Base-by-base conservation (phyloP, 306 rosid species). In the Delonix regia region DNA sequence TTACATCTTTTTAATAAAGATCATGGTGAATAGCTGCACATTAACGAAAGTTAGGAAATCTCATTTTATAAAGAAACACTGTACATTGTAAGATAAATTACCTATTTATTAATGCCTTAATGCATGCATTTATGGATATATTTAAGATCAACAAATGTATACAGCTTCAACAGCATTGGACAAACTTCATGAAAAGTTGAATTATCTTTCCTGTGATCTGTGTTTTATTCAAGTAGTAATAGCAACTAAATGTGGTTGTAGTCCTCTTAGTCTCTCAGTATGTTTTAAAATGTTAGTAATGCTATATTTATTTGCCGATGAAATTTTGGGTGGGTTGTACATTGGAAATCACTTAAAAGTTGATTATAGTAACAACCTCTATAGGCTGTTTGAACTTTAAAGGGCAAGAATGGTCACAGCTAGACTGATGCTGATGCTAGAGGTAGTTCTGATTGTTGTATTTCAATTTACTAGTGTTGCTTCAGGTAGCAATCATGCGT, bases 391-490 rank as follows among this genome's bases (percentile, higher is more conserved):
- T 48, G 4, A 38, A n/a, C n/a, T n/a, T n/a, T n/a, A 48, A 16
- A 16, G 53, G 53, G 53, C 53, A 2, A 16, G n/a, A 4, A 7
- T 16, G 19, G n/a, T 48, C 53, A 48, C 53, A 48, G 53, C 53
- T 14, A 48, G 19, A 48, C 53, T 16, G 53, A 48, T 48, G 18
- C 4, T 45, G 51, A 45, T 45, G 51, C 2, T 45, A 45, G 18
- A 38, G 53, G 24, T 52, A 57, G 21, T 39, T 52, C 57, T 24
- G 30, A 14, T 77, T 76, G 63, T 51, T 67, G 68, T 57, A 44
- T 44, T 44, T 41, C 16, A 44, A 10, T 11, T 11, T 44, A 9
- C 1, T 13, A 11, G 3, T 44, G 49, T 44, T 44, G 4, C 18
- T 44, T 44, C 12, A 11, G 49, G 15, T 38, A 38, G 41, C 41